These are phyloP conservation scores for Yamadazyma olivae DNA, from an alignment of 805 yeast genomes.

Conservation along the genomic window DNA sequence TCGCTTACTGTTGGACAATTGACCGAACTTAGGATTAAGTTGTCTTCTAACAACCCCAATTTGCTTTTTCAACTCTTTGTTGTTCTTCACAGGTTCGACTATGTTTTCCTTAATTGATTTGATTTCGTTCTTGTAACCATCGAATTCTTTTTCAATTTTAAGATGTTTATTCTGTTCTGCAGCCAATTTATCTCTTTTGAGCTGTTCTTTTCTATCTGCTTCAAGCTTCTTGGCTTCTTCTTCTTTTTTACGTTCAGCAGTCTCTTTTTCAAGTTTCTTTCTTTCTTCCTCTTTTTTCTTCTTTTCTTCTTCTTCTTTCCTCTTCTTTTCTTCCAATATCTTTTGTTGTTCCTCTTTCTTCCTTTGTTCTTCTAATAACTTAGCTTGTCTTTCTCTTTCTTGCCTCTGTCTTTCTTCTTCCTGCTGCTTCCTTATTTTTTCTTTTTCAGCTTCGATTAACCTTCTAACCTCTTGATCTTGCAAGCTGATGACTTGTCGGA, in stretches of 20 bases:
- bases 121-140: slow-evolving; percentile 50
- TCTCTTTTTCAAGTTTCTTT: slow-evolving; percentile 12
- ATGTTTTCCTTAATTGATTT: slow-evolving; percentile 57
- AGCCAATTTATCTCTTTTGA: slow-evolving; percentile 13
- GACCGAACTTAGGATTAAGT: slow-evolving; percentile 89
- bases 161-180: slow-evolving; percentile 27
- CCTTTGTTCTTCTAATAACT: slow-evolving; percentile 19
- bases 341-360: slow-evolving; percentile 17
- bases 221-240: slow-evolving; percentile 14
- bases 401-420: slow-evolving; percentile 14
- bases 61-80: slow-evolving; percentile 51
- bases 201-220: slow-evolving; percentile 13
- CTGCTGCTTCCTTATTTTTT: slow-evolving; percentile 20
- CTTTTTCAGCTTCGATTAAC: slow-evolving; percentile 15
- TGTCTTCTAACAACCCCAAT: slow-evolving; percentile 64
- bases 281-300: slow-evolving; percentile 7
- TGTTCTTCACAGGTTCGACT: slow-evolving; percentile 48
- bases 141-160: slow-evolving; percentile 42
- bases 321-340: slow-evolving; percentile 16
- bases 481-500: slow-evolving; percentile 8
- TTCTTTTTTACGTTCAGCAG: slow-evolving; percentile 19
- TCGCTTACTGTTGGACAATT: slow-evolving; percentile 65
- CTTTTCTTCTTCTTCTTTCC: slow-evolving; percentile 10
- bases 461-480: slow-evolving; percentile 17
- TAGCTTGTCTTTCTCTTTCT: slow-evolving; percentile 7